Evolutionary conservation across 2,329 filamentous ascomycete genomes (phyloP), one percentile per base, ranked within the genome.

Genomic region (Fusarium sororula): DNA sequence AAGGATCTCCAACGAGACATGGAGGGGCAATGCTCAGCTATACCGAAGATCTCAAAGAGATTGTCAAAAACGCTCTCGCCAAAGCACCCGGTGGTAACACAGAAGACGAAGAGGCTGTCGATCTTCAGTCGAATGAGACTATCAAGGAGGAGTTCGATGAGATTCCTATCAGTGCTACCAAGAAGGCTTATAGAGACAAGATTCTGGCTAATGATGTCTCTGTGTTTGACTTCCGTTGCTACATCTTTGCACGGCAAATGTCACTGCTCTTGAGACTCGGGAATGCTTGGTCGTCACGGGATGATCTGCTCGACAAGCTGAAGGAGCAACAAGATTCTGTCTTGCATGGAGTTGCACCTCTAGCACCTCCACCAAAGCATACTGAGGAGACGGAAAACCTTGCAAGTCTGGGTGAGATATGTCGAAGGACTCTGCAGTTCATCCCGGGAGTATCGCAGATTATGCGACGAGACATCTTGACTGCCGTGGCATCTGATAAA

Each of bases 151-250:
- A 82, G 4, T 83, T 86, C 62, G 86, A 88, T 68, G 88, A 91
- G 53, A 90, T 92, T 54, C 87, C 90, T 32, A 88, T 92, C 73
- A 89, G 87, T 71, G 85, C 90, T 15, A 87, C 88, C 3, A 90
- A 90, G 72, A 98, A 98, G 81, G 89, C 93, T 4, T 99, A 98
- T 80, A 90, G 96, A 58, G 94, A 97, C 65, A 90, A 97, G 77
- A 99, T 99, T 55, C 86, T 99, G 44, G 92, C 94, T 20, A 99
- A 97, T 84, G 94, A 98, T 74, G 97, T 99, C 41, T 99, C 96
- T 0, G 87, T 98, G 6, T 98, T 98, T 79, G 96, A 99, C 81
- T 98, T 99, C 81, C 89, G 94, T 56, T 94, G 93, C 76, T 99
- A 99, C 81, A 91, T 99, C 18, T 99, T 98, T 81, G 91, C 94